A percentile compares a stretch with the other conserved stretches of the same genome.
Evolutionary conservation across 306 rosid species (phyloP).

Genomic region (cucumber (Cucumis sativus)): Cucumber_9930_V3 NC_026656.2:17810001-17810500

Average conservation of each 20-base stretch:
- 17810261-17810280: not conserved
- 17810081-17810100: not conserved
- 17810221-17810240: no score
- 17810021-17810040: not conserved
- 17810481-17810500: slow-evolving; percentile 19
- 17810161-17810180: not conserved
- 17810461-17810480: slow-evolving; percentile 15
- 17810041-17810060: not conserved
- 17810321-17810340: not conserved
- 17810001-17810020: slow-evolving; percentile 49
- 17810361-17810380: not conserved
- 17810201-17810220: no score
- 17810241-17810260: not conserved
- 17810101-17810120: not conserved
- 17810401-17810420: not conserved
- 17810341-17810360: not conserved
- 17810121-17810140: not conserved
- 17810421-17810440: slow-evolving; percentile 8
- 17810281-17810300: not conserved
- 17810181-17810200: not conserved
- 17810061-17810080: not conserved
- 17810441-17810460: slow-evolving; percentile 42
- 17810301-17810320: not conserved
- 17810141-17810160: not conserved
- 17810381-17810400: not conserved